phyloP scores from a whole-genome alignment of 2,329 filamentous ascomycete species.

The Zopfia rhizophila region DNA sequence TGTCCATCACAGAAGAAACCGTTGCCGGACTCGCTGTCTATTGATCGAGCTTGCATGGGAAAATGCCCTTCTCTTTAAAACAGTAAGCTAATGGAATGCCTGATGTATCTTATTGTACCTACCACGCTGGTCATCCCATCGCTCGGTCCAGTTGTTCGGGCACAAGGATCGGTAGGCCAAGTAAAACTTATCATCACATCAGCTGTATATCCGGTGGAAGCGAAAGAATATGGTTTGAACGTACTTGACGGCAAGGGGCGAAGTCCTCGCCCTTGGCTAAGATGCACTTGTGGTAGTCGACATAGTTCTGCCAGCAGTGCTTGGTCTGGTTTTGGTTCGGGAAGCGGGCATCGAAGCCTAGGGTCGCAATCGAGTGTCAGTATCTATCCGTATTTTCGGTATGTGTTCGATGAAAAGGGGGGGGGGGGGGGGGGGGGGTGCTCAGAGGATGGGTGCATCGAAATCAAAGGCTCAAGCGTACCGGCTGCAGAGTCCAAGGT shows the following conservation, averaged over 20 bases:
- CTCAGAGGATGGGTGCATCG: slow-evolving; percentile 10
- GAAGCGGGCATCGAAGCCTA: slow-evolving; percentile 99
- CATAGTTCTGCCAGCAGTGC: slow-evolving; percentile 99
- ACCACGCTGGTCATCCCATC: slow-evolving; percentile 99
- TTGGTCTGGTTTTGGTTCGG: slow-evolving; percentile 98
- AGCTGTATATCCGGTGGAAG: slow-evolving; percentile 4
- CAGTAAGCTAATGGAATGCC: not conserved
- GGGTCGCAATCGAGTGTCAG: slow-evolving; percentile 26
- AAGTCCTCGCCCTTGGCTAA: slow-evolving; percentile 98
- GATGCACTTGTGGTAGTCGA: slow-evolving; percentile 99
- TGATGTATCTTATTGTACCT: slow-evolving; percentile 53
- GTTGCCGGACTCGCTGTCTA: slow-evolving; percentile 26
- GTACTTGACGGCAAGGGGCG: slow-evolving; percentile 94
- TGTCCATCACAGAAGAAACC: slow-evolving; percentile 3
- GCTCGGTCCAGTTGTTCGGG: slow-evolving; percentile 90
- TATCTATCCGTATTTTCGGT: slow-evolving; percentile 15
- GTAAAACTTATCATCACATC: slow-evolving; percentile 75
- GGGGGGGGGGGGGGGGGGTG: not conserved
- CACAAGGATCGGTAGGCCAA: slow-evolving; percentile 97
- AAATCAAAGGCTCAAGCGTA: slow-evolving; percentile 40
- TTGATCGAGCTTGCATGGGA: slow-evolving; percentile 51
- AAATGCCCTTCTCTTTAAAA: slow-evolving; percentile 44
- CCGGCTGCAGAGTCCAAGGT: slow-evolving; percentile 48
- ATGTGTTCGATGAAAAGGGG: not conserved
- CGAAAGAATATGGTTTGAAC: not conserved